Conservation (phyloP, 305 asterid species). For the Solanum hybrid region DNA sequence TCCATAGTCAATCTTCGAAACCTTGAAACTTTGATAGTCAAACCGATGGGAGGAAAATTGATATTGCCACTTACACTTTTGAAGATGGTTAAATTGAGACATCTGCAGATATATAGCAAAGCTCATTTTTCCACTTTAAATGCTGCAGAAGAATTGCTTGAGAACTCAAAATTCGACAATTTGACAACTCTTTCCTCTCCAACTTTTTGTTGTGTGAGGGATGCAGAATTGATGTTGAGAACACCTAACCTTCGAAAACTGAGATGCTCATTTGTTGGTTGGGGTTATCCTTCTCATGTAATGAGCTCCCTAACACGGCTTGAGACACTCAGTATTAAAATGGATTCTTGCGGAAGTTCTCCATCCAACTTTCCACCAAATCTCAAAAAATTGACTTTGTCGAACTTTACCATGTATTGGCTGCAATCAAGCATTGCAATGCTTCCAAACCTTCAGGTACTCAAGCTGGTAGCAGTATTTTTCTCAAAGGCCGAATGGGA, state of each 20-base stretch:
- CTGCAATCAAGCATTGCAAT: neutral
- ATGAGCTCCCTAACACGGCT: neutral
- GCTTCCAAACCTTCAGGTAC: neutral
- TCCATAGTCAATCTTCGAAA: neutral
- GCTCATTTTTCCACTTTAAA: neutral
- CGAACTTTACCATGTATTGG: neutral
- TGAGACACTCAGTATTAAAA: neutral
- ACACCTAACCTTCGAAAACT: neutral
- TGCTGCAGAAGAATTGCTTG: neutral
- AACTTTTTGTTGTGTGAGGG: neutral
- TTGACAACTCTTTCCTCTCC: neutral
- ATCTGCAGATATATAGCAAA: neutral
- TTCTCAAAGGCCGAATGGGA: neutral
- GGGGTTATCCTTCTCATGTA: neutral
- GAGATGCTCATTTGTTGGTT: neutral
- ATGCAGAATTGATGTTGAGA: conserved; percentile 2
- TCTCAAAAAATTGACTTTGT: neutral
- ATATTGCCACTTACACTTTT: neutral
- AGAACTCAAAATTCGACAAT: neutral
- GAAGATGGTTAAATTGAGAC: neutral
- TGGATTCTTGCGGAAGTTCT: neutral
- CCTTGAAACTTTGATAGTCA: neutral
- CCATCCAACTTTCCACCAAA: neutral
- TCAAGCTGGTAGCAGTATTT: neutral
- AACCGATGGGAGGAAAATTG: neutral